A percentile compares a stretch with the other conserved stretches of the same genome.
Evolutionary conservation across 2,329 filamentous ascomycete genomes (phyloP).

Genomic region (Hypoxylon sp.): DNA sequence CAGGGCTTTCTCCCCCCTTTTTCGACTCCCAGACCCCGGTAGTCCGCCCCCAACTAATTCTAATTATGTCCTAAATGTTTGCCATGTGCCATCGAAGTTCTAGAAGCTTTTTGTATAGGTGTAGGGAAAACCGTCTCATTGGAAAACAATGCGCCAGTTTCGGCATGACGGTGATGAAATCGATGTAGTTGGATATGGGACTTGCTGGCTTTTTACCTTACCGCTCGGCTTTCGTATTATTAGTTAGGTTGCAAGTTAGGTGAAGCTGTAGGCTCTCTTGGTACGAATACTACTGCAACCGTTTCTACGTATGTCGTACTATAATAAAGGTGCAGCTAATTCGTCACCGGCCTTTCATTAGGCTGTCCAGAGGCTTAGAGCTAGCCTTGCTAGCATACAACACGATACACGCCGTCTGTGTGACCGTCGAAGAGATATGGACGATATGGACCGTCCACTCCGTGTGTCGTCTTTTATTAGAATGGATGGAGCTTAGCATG

Average conservation of each 20-base stretch:
- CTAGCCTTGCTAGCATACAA: constrained; percentile 7
- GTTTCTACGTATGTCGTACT: not conserved
- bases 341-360: not conserved
- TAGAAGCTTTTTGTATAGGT: constrained; percentile 19
- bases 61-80: not conserved
- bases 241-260: not conserved
- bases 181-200: not conserved
- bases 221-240: not conserved
- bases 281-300: not conserved
- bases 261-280: not conserved
- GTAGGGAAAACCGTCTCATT: not conserved
- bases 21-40: constrained; percentile 11
- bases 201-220: not conserved
- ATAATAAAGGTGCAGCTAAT: constrained; percentile 2
- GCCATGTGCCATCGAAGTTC: constrained; percentile 23
- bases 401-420: constrained; percentile 4
- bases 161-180: not conserved
- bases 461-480: constrained; percentile 32
- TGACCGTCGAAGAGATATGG: constrained; percentile 11
- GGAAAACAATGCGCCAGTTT: not conserved
- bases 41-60: constrained; percentile 19
- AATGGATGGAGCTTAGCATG: constrained; percentile 21
- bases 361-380: not conserved
- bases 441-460: not conserved
- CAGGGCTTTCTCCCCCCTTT: constrained; percentile 5